Base-by-base conservation (phyloP, 805 yeast genomes). In the Kodamaea fukazawae region DNA sequence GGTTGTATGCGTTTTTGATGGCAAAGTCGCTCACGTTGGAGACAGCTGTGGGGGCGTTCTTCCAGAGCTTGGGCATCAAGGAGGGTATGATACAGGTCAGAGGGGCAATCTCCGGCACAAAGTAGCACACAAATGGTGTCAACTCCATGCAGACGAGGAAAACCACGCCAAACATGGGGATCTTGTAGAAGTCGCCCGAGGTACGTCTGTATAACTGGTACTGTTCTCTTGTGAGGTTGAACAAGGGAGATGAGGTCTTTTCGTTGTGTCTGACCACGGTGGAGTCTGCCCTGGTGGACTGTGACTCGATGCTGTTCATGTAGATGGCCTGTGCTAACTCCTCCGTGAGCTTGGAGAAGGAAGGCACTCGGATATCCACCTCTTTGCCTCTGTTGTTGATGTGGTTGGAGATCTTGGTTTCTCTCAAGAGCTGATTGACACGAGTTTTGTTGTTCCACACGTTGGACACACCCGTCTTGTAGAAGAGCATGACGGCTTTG, bases 31-130 rank as follows among this genome's bases (percentile, higher is more conserved):
- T 54, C 5, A 40, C 43, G 12, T 48, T 38, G 7, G 55, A 48
- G 4, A 51, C 55, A 5, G 39, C 42, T 13, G 47, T 36, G n/a
- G 17, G 2, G 20, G 30, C 15, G 58, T 44, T 42, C 25, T 15
- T 57, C 66, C 61, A 61, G 34, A 57, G 56, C 40, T 57, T 63
- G 29, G 74, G 70, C 27, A 67, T 48, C 16, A 76, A 58, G 6
- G 59, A 57, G 1, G 83, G 82, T 23, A 78, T 61, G 7, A 75
- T 62, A 54, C 84, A 79, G 8, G 83, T 78, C 61, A 71, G 71
- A 7, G 84, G 82, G 1, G 80, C 71, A 4, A 79, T 51, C 45
- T 73, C 75, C 0, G 86, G 86, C 36, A 78, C 53, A 3, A 65
- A 54, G 39, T 70, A 75, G 50, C 82, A 77, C 4, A 80, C 45